phyloP scores from a whole-genome alignment of 441 rosid genomes.

The Brassica hybrid region DNA sequence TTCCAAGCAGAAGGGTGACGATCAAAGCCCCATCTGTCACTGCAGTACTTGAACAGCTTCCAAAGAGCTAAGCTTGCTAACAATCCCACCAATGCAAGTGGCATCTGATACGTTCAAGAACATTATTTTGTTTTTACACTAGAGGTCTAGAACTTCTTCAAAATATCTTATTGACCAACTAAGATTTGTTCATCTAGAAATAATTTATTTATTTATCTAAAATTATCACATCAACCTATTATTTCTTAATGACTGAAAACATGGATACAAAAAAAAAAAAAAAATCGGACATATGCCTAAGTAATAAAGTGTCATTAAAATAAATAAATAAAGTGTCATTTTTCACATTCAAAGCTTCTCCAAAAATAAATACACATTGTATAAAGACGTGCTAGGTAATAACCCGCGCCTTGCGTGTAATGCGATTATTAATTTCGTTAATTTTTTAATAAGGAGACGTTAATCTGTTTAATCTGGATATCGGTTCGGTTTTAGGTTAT shows the following conservation, averaged over 20 bases:
- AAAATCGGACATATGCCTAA: background rate
- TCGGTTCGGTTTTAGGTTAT: too few relatives aligned
- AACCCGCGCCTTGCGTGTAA: too few relatives aligned
- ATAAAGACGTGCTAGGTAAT: background rate
- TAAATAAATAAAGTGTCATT: too few relatives aligned
- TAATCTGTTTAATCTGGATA: too few relatives aligned
- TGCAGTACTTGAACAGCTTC: slow-evolving; percentile 72
- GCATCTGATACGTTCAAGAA: slow-evolving; percentile 21
- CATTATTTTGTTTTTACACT: too few relatives aligned
- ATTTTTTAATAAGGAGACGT: too few relatives aligned
- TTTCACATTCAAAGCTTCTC: background rate
- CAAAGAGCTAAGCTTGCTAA: slow-evolving; percentile 82
- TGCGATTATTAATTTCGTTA: too few relatives aligned
- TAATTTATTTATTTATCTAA: background rate
- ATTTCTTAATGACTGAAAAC: background rate
- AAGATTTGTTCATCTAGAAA: too few relatives aligned
- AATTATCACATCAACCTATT: too few relatives aligned
- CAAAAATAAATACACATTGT: background rate
- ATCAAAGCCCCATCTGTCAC: slow-evolving; percentile 71
- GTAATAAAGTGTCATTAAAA: background rate
- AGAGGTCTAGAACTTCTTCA: too few relatives aligned
- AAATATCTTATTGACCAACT: too few relatives aligned
- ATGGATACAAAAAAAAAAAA: background rate
- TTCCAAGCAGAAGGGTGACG: background rate
- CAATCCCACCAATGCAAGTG: slow-evolving; percentile 83